phyloP scores from a whole-genome alignment of 2,329 filamentous ascomycete genomes.

The Trichoderma sp. region DNA sequence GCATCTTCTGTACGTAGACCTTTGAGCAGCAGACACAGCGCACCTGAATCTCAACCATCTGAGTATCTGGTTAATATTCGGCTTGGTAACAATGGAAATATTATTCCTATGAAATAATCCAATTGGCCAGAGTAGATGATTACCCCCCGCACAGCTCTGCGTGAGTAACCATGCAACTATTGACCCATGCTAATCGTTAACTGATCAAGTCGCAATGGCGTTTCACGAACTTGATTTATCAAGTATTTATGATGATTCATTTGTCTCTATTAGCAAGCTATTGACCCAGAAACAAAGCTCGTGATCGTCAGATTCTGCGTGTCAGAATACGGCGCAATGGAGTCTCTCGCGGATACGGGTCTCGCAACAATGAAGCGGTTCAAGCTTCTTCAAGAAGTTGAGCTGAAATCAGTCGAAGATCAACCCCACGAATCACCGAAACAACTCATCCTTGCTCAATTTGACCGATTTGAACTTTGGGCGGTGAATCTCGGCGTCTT shows the following conservation, averaged over 20 bases:
- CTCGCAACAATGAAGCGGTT: not conserved
- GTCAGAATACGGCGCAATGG: not conserved
- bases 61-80: not conserved
- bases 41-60: not conserved
- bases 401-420: not conserved
- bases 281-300: no score
- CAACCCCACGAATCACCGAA: not conserved
- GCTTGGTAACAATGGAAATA: not conserved
- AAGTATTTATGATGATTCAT: not conserved
- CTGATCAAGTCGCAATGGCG: not conserved
- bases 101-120: not conserved
- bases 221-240: not conserved
- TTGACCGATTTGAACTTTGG: conserved; percentile 16
- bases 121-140: not conserved
- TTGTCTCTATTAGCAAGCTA: not conserved
- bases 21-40: not conserved
- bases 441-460: not conserved
- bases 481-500: conserved; percentile 17
- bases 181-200: no score
- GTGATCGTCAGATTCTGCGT: not conserved
- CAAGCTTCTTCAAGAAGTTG: not conserved
- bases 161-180: not conserved
- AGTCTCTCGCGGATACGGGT: not conserved
- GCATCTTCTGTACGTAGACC: not conserved
- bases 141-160: not conserved